Evolutionary conservation across 2,329 filamentous ascomycete species (phyloP), one percentile per base, ranked within the genome.

Genomic region (Cordyceps fumosorosea): DNA sequence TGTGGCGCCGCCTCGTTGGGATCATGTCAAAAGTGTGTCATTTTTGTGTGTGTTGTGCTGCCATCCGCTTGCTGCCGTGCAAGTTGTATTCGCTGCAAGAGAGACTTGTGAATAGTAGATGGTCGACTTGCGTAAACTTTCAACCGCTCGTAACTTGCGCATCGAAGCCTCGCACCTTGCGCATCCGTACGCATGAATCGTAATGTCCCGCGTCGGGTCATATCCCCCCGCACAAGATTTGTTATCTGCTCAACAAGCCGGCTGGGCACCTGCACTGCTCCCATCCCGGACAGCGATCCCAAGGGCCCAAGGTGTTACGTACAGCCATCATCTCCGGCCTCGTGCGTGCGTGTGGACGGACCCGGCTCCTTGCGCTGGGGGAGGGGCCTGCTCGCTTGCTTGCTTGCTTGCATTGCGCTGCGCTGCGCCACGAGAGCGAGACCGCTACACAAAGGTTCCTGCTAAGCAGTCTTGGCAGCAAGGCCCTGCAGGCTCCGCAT

Each of bases 401-500:
- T 45, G 12, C 37, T 42, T 42, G 37, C 55, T 57, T 57, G 55
- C 55, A 47, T 34, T 48, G 24, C 55, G 42, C 42, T 57, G 26
- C 55, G 44, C 55, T 29, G 44, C 29, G 14, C 10, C 10, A 16
- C 14, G 37, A 40, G 37, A 11, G 11, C 37, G 11, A n/a, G n/a
- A n/a, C n/a, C n/a, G n/a, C n/a, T n/a, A n/a, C n/a, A 7, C 56
- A 58, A 58, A 58, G 55, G 44, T 57, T 37, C 47, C 24, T 7
- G 6, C 5, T 34, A 34, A 10, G 8, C 7, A 7, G 32, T 34
- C 32, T 34, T 34, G 32, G 32, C 32, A 12, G 11, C 32, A 12
- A 12, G 32, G 32, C 10, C 32, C 7, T 34, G 32, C 32, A 3
- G 29, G 8, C 29, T 32, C 5, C 20, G 45, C 20, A n/a, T 40